These are phyloP conservation scores for Podila epigama DNA, from an alignment of 192 early-diverging fungal genomes.

Conservation along the genomic window DNA sequence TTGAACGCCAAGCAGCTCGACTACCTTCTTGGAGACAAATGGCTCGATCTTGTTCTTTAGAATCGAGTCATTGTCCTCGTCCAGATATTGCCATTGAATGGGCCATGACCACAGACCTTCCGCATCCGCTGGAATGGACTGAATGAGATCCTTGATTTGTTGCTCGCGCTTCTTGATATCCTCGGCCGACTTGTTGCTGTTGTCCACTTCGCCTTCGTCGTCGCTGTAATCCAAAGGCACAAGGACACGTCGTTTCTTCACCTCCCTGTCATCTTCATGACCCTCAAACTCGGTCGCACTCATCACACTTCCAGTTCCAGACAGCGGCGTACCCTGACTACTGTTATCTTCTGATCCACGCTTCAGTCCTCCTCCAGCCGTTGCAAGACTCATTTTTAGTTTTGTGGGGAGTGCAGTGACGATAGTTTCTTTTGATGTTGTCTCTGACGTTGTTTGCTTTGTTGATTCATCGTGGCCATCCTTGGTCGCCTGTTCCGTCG, in stretches of 20 bases:
- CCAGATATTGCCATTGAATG: slow-evolving; percentile 80
- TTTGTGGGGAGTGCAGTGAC: slow-evolving; percentile 19
- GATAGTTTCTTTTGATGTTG: background rate
- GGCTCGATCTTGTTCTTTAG: slow-evolving; percentile 73
- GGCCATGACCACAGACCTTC: slow-evolving; percentile 75
- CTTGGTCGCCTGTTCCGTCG: background rate
- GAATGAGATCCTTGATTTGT: slow-evolving; percentile 72
- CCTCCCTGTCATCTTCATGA: slow-evolving; percentile 61
- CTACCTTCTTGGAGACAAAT: slow-evolving; percentile 80
- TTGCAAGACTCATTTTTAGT: slow-evolving; percentile 26
- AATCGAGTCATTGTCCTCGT: slow-evolving; percentile 60
- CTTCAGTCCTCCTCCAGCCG: slow-evolving; percentile 4
- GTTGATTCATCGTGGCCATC: background rate
- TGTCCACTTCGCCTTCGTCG: slow-evolving; percentile 47
- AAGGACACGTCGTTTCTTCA: slow-evolving; percentile 53
- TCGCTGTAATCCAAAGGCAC: slow-evolving; percentile 62
- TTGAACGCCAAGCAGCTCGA: slow-evolving; percentile 80
- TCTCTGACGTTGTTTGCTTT: background rate
- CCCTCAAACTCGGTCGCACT: slow-evolving; percentile 53
- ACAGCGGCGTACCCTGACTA: slow-evolving; percentile 18
- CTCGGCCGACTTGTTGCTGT: slow-evolving; percentile 45
- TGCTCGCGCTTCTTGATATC: slow-evolving; percentile 71
- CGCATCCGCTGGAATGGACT: slow-evolving; percentile 72
- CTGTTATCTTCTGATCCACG: slow-evolving; percentile 21
- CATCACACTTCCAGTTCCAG: slow-evolving; percentile 19